Evolutionary conservation across 2,329 filamentous ascomycete species (phyloP), one percentile per base, ranked within the genome.

Genomic region (Colletotrichum neosansevieriae): DNA sequence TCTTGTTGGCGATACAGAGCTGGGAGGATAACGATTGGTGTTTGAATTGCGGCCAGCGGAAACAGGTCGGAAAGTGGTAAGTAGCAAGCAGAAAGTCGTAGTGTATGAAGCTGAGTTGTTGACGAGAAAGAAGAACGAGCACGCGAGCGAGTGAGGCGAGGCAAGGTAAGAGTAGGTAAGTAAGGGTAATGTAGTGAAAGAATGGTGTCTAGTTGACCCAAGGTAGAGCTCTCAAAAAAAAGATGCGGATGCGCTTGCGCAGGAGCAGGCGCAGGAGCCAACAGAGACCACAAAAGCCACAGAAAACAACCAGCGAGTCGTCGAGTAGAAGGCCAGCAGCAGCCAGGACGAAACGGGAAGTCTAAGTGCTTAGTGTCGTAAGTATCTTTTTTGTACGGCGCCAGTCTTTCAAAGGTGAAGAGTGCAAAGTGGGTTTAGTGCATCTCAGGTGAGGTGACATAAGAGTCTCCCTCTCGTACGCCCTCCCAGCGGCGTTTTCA

Each of bases 271-370:
- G 65, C 47, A 65, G 47, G 45, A 68, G 65, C 65, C 65, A 58
- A 53, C 60, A 58, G 47, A 56, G 40, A 56, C 56, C 38, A 54
- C 58, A 65, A 53, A 53, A 68, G 65, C 61, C 65, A 59, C 58
- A 65, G 61, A 65, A 59, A 47, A 59, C 61, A 54, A 47, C 65
- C 53, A 29, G 56, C 53, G 44, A 64, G 32, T 58, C 40, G 65
- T 53, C 29, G 47, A 57, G 15, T 45, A 51, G 58, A 63, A 63
- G 63, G 32, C 50, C 50, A 36, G 64, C 60, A 58, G 65, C 60
- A 40, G 38, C 65, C 65, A 68, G 58, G 58, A 63, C 65, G 61
- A 64, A 68, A 65, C 54, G 62, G 63, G 62, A 69, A 61, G 40
- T 45, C 44, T 60, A 56, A 51, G 54, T 53, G 34, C 60, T 34